These are phyloP conservation scores for Kodamaea kaohsiungensis DNA, from an alignment of 805 yeast genomes.

Conservation along the genomic window DNA sequence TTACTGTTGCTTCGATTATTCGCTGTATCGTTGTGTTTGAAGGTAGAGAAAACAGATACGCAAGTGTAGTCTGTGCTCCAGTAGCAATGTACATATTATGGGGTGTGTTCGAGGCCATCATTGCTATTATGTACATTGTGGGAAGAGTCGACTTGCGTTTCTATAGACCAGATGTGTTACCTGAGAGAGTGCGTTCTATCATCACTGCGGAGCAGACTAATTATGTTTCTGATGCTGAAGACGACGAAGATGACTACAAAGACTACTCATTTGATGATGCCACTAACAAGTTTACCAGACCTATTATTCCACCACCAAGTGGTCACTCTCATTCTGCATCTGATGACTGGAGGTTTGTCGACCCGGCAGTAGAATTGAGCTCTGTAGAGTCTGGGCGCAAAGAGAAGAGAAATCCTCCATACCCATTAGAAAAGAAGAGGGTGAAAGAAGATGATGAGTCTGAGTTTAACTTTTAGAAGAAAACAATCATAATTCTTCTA, in stretches of 20 bases:
- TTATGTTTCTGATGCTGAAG: constrained; percentile 33
- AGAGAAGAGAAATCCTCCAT: constrained; percentile 5
- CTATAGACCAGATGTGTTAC: constrained; percentile 24
- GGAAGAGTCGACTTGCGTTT: constrained; percentile 24
- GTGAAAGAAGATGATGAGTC: constrained; percentile 21
- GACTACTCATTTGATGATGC: constrained; percentile 8
- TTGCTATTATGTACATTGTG: constrained; percentile 17
- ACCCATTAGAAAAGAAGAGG: constrained; percentile 12
- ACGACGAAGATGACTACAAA: constrained; percentile 16
- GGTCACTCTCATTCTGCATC: constrained; percentile 1
- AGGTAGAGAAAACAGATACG: constrained; percentile 2
- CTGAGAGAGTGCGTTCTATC: constrained; percentile 17
- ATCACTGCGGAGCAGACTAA: constrained; percentile 22
- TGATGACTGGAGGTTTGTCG: constrained; percentile 15
- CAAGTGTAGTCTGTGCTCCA: constrained; percentile 7
- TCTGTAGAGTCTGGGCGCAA: constrained; percentile 2
- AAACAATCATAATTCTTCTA: not conserved
- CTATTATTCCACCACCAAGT: not conserved
- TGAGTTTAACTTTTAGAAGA: constrained; percentile 24
- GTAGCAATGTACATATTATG: constrained; percentile 20
- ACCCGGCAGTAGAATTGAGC: constrained; percentile 9
- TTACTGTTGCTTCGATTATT: constrained; percentile 15
- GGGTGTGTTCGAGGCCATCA: constrained; percentile 21
- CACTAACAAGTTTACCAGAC: not conserved
- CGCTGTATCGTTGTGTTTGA: constrained; percentile 13